Percentiles rank a stretch among this genome's conserved stretches.
Conservation (phyloP, 2,329 filamentous ascomycete genomes). For the Botrytis fabae region DNA sequence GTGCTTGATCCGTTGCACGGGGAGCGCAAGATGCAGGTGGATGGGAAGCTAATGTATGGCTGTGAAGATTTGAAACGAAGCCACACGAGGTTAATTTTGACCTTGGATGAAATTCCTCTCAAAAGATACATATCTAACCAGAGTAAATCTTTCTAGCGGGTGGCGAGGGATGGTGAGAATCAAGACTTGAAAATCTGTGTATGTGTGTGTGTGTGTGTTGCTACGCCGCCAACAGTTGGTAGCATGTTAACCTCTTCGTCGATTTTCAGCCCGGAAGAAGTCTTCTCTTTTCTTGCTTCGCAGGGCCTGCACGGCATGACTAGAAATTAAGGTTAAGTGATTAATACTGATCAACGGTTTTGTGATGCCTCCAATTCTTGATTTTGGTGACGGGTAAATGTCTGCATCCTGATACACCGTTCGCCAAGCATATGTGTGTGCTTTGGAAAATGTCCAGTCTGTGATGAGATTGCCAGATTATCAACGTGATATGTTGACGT, state of each 20-base stretch:
- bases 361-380: slow-evolving; percentile 1
- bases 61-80: slow-evolving; percentile 1
- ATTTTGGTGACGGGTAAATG: neutral
- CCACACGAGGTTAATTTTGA: neutral
- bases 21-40: neutral
- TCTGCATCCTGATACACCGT: neutral
- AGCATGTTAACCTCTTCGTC: neutral
- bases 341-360: neutral
- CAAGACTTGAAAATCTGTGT: neutral
- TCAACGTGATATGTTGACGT: neutral
- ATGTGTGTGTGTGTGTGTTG: neutral
- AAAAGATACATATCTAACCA: neutral
- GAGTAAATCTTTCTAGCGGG: neutral
- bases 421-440: neutral
- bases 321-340: neutral
- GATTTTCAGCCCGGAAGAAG: neutral
- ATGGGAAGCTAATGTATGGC: neutral
- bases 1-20: slow-evolving; percentile 4
- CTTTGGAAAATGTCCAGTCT: neutral
- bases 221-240: slow-evolving; percentile 10
- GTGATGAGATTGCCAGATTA: neutral
- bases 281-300: neutral
- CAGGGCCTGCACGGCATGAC: neutral
- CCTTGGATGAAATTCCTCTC: neutral
- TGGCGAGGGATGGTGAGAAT: neutral